Evolutionary conservation across 2,329 filamentous ascomycete species (phyloP).

Genomic region (Apiospora rasikravindrae): DNA sequence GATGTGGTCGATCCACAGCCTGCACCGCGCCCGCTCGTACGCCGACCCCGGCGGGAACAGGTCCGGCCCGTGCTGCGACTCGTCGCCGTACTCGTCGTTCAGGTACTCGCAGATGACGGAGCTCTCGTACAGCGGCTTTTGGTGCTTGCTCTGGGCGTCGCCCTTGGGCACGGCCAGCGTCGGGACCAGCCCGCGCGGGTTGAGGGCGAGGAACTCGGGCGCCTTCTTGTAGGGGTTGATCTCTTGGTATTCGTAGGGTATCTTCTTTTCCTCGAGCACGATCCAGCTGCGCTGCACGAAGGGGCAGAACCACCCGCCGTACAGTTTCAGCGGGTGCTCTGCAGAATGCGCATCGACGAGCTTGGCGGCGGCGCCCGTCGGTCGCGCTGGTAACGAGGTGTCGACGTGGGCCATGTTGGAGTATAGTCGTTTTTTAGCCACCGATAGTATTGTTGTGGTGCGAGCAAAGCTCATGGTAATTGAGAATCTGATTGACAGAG

Average conservation of each 20-base stretch:
- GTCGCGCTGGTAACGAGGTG: conserved; percentile 50
- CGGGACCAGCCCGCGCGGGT: conserved; percentile 77
- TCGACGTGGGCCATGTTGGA: conserved; percentile 52
- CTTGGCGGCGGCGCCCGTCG: conserved; percentile 55
- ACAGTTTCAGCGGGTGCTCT: conserved; percentile 65
- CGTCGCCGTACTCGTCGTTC: conserved; percentile 68
- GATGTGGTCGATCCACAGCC: conserved; percentile 79
- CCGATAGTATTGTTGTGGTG: background rate
- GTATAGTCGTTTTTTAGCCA: background rate
- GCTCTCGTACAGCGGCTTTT: conserved; percentile 73
- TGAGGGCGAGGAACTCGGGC: conserved; percentile 69
- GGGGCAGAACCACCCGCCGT: conserved; percentile 77
- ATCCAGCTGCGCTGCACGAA: conserved; percentile 77
- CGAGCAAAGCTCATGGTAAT: background rate
- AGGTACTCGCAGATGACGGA: conserved; percentile 77
- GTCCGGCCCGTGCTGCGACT: conserved; percentile 48
- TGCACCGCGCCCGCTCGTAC: conserved; percentile 68
- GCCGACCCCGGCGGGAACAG: conserved; percentile 62
- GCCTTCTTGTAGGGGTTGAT: conserved; percentile 81
- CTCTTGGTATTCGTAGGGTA: conserved; percentile 77
- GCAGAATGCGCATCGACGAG: conserved; percentile 52
- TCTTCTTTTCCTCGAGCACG: conserved; percentile 73
- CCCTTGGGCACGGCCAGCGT: conserved; percentile 61
- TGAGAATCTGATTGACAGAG: background rate
- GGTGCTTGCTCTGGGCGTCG: conserved; percentile 31